phyloP scores from a whole-genome alignment of 2,329 filamentous ascomycete genomes.

The Trichoderma koningii region DNA sequence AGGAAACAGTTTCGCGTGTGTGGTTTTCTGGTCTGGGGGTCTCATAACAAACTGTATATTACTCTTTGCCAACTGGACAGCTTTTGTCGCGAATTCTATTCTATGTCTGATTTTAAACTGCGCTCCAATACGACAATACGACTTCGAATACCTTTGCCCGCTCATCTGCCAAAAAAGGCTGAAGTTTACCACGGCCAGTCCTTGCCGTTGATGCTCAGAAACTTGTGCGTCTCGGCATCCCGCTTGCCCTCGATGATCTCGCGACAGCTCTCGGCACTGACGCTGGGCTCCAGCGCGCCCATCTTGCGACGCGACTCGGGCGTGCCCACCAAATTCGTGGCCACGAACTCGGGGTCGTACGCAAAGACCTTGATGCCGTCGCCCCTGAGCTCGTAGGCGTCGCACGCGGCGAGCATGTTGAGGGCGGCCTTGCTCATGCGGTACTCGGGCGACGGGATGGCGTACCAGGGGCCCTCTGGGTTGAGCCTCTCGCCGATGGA shows the following conservation, averaged over 20 bases:
- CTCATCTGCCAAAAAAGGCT: neutral
- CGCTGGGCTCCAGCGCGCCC: conserved; percentile 15
- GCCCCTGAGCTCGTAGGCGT: conserved; percentile 32
- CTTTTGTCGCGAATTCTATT: neutral
- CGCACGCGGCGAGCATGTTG: conserved; percentile 41
- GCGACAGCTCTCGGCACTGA: conserved; percentile 22
- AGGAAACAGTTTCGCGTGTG: conserved; percentile 1
- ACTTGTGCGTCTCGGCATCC: conserved; percentile 28
- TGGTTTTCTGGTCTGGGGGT: neutral
- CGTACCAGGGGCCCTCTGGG: neutral
- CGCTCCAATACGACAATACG: neutral
- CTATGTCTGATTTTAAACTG: neutral
- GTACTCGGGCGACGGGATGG: conserved; percentile 30
- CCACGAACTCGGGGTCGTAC: conserved; percentile 40
- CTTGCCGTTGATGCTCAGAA: conserved; percentile 11
- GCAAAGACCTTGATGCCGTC: conserved; percentile 39
- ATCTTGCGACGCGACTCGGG: conserved; percentile 26
- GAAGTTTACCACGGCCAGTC: conserved; percentile 7
- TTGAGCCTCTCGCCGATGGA: conserved; percentile 36
- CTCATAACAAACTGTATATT: conserved; percentile 21
- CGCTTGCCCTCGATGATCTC: conserved; percentile 28
- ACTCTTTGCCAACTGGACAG: conserved; percentile 8
- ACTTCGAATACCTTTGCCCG: neutral
- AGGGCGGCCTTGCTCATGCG: conserved; percentile 43
- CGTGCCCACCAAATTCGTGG: conserved; percentile 38